phyloP scores from a whole-genome alignment of 1,284 basidiomycete species.

The Pyrrhoderma lamaoense region DNA sequence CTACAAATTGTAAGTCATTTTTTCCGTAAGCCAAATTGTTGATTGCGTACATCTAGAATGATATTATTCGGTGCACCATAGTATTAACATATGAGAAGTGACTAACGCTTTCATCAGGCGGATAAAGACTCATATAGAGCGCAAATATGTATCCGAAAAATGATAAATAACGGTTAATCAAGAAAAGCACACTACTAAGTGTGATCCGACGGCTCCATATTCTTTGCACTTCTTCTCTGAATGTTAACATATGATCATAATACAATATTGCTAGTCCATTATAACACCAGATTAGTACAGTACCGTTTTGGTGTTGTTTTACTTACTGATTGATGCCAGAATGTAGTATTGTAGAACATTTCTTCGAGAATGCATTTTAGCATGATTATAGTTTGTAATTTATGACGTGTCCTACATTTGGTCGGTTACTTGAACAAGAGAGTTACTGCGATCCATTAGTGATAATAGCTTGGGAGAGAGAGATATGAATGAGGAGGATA shows the following conservation, averaged over 20 bases:
- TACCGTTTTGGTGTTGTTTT: background rate
- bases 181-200: slow-evolving; percentile 8
- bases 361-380: too few species aligned
- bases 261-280: slow-evolving; percentile 15
- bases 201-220: slow-evolving; percentile 10
- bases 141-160: slow-evolving; percentile 13
- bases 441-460: too few species aligned
- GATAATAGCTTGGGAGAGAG: too few species aligned
- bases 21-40: background rate
- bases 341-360: slow-evolving; percentile 6
- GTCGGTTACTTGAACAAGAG: too few species aligned
- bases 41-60: slow-evolving; percentile 1
- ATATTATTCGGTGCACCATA: too few species aligned
- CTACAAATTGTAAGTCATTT: background rate
- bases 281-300: background rate
- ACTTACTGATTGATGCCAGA: slow-evolving; percentile 12
- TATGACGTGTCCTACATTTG: too few species aligned
- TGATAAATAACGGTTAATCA: slow-evolving; percentile 14
- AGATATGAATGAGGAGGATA: too few species aligned
- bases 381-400: too few species aligned
- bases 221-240: slow-evolving; percentile 2
- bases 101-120: background rate
- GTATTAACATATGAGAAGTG: background rate
- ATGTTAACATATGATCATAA: slow-evolving; percentile 17
- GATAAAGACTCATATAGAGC: slow-evolving; percentile 7